These are phyloP conservation scores for Sphagnum fallax DNA, from an alignment of 228 moss, liverwort and hornwort species.

Conservation along the genomic window DNA sequence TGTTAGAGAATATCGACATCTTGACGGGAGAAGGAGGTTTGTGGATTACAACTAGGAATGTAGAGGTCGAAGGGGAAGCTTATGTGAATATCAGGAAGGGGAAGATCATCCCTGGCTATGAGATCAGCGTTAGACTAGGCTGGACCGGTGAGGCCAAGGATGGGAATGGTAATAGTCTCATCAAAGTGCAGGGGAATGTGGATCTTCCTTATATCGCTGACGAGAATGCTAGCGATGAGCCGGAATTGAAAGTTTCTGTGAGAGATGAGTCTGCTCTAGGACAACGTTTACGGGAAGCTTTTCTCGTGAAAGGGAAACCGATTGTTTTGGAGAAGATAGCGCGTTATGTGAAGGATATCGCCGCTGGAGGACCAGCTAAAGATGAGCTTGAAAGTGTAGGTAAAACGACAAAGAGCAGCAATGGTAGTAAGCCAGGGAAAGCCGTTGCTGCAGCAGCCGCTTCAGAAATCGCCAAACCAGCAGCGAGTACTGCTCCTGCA, in stretches of 20 bases:
- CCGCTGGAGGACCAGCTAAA: slow-evolving; percentile 93
- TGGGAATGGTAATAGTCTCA: slow-evolving; percentile 52
- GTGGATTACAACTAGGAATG: slow-evolving; percentile 68
- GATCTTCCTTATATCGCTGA: slow-evolving; percentile 95
- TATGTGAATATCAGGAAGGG: slow-evolving; percentile 98
- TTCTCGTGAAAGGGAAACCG: slow-evolving; percentile 70
- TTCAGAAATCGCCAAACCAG: slow-evolving; percentile 19
- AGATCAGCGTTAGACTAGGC: slow-evolving; percentile 60
- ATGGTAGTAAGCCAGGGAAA: slow-evolving; percentile 34
- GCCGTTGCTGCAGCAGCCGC: slow-evolving; percentile 14
- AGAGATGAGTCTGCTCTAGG: slow-evolving; percentile 67
- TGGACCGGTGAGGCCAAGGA: slow-evolving; percentile 92
- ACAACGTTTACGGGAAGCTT: slow-evolving; percentile 81
- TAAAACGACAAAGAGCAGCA: slow-evolving; percentile 39
- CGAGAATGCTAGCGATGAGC: slow-evolving; percentile 91
- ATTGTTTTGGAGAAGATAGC: slow-evolving; percentile 49
- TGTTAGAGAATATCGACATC: slow-evolving; percentile 58
- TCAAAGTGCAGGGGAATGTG: slow-evolving; percentile 56
- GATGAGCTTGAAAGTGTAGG: slow-evolving; percentile 63
- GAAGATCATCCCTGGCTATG: slow-evolving; percentile 98
- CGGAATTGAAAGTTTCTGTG: slow-evolving; percentile 73
- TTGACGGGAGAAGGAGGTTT: slow-evolving; percentile 80
- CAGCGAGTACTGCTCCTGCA: slow-evolving; percentile 13
- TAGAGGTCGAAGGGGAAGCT: slow-evolving; percentile 90
- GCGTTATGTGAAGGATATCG: slow-evolving; percentile 68